Base-by-base conservation (phyloP, 179 eudicot genomes). In the Monotropa hypopitys region DNA sequence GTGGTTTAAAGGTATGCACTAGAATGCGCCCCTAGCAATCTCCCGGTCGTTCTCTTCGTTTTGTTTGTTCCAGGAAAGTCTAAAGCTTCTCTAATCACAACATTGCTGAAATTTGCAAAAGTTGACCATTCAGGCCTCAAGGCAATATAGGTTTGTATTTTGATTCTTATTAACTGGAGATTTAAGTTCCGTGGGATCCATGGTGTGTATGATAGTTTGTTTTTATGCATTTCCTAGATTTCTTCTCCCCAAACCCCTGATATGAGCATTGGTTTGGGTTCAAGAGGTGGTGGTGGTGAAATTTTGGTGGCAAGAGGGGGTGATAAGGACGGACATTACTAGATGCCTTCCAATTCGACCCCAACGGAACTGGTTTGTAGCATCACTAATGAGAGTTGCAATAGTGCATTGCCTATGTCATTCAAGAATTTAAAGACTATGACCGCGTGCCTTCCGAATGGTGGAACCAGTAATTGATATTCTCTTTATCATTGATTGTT, bases 381-480 rank as follows among this genome's bases (percentile, higher is more conserved):
- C 5, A 1, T 61, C 21, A 65, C 78, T 2, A 43, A 47, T 32
- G 76, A 78, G 70, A 75, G 43, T 5, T 82, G 84, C 32, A 79
- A 30, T 35, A 7, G 9, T 21, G 61, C 72, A 13, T 65, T 21
- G 62, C 10, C 62, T 18, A 32, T n/a, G 23, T 51, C 54, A 74
- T 82, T 82, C 72, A 70, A 16, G 26, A 68, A 69, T 51, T 65
- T 5, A 43, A 70, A 78, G 30, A 66, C 38, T 3, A 45, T 79
- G 65, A 82, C 70, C 9, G 84, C 82, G 4, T 82, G 84, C 66
- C 20, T 78, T 61, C 63, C 54, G 42, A n/a, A 54, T 71, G 49
- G 68, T 38, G 76, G 63, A 68, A 62, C 51, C 50, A 82, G 82
- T 79, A 79, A 47, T 50, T 30, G 13, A 49, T 38, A 32, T 57